Conservation (phyloP, 2,329 filamentous ascomycete genomes). For the Alternaria ethzedia region DNA sequence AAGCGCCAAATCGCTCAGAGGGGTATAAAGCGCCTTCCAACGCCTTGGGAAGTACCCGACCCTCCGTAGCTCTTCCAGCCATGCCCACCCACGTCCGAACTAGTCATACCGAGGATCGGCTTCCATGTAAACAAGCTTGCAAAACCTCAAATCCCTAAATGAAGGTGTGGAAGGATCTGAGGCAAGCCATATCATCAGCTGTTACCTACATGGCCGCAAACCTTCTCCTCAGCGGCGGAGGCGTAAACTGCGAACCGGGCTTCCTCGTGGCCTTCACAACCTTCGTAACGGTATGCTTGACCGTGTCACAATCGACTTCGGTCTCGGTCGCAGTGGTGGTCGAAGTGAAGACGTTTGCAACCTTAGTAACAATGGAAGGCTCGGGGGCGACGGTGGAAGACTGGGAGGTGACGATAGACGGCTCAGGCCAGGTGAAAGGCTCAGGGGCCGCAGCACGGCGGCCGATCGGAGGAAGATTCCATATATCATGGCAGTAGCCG, state of each 20-base stretch:
- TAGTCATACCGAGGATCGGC: not conserved
- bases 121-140: not conserved
- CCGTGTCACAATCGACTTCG: not conserved
- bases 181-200: not conserved
- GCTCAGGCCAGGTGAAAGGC: not conserved
- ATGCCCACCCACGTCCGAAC: not conserved
- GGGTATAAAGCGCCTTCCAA: not conserved
- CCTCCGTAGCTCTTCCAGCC: not conserved
- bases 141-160: not conserved
- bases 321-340: not conserved
- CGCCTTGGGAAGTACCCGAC: not conserved
- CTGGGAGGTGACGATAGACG: not conserved
- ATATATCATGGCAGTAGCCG: conserved; percentile 4
- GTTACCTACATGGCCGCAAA: not conserved
- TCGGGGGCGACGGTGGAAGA: not conserved
- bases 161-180: not conserved
- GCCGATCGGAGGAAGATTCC: not conserved
- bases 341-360: not conserved
- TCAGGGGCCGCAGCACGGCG: not conserved
- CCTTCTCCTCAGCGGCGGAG: not conserved
- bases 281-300: not conserved
- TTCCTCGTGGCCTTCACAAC: not conserved
- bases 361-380: not conserved
- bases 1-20: not conserved
- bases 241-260: not conserved